Percentiles rank a stretch among this genome's conserved stretches.
These are phyloP conservation scores for Naganishia friedmannii DNA, from an alignment of 768 basidiomycete species.

Conservation along the genomic window DNA sequence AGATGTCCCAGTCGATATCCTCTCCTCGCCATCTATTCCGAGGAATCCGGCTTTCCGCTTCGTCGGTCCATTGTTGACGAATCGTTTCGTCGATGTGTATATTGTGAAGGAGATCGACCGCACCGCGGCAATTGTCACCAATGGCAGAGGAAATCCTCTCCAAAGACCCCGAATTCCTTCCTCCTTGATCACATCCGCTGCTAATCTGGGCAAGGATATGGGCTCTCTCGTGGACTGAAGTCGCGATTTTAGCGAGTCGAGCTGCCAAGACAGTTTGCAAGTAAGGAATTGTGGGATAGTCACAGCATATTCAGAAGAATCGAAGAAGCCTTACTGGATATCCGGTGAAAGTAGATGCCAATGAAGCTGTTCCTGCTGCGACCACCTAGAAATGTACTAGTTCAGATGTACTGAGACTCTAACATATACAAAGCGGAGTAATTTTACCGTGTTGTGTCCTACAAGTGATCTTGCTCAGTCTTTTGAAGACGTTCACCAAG, in stretches of 20 bases:
- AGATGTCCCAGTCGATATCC: constrained; percentile 10
- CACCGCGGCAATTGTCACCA: constrained; percentile 93
- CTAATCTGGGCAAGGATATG: constrained; percentile 66
- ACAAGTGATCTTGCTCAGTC: background rate
- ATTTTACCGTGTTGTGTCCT: constrained; percentile 18
- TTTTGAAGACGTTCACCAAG: background rate
- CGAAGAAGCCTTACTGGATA: constrained; percentile 58
- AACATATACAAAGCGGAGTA: background rate
- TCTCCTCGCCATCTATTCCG: constrained; percentile 13
- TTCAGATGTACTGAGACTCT: background rate
- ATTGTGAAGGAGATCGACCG: constrained; percentile 58
- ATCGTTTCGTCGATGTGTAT: constrained; percentile 47
- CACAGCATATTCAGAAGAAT: constrained; percentile 49
- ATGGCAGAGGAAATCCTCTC: constrained; percentile 62
- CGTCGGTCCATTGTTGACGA: constrained; percentile 23
- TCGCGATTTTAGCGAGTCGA: constrained; percentile 92
- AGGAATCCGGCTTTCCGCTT: background rate
- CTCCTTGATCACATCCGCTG: constrained; percentile 47
- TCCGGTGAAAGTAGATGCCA: constrained; percentile 86
- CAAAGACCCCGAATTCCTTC: constrained; percentile 60
- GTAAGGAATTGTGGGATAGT: background rate
- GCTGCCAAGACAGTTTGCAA: constrained; percentile 43
- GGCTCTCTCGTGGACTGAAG: constrained; percentile 78
- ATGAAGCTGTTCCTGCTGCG: constrained; percentile 77
- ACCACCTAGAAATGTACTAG: constrained; percentile 57